Conservation (phyloP, 2,329 filamentous ascomycete genomes). For the Magnaporthiopsis rhizophila region DNA sequence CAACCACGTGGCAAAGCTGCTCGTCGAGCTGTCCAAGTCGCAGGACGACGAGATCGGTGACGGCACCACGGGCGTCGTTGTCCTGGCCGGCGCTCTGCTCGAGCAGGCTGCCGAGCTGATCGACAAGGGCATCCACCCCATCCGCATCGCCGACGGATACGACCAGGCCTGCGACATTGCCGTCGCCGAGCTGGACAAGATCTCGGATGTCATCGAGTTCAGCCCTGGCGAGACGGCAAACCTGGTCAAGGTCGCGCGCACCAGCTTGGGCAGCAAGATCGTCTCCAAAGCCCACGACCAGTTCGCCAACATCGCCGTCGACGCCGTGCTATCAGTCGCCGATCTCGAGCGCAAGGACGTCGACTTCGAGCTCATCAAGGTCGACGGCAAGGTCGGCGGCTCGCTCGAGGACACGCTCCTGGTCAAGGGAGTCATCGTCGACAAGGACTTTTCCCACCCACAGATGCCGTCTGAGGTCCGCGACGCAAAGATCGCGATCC, state of each 20-base stretch:
- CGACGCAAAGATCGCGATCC: conserved; percentile 94
- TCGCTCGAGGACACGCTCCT: conserved; percentile 87
- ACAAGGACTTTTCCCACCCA: conserved; percentile 99
- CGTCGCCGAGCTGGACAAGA: conserved; percentile 82
- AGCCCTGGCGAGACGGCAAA: conserved; percentile 72
- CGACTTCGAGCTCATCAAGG: conserved; percentile 98
- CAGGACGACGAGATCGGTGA: conserved; percentile 99
- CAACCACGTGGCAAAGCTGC: conserved; percentile 94
- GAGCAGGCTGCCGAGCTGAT: conserved; percentile 97
- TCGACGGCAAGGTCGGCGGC: conserved; percentile 95
- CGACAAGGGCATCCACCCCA: conserved; percentile 99
- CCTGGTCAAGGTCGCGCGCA: conserved; percentile 89
- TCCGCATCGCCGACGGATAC: conserved; percentile 96
- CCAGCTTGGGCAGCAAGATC: conserved; percentile 95
- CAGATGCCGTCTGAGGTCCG: conserved; percentile 96
- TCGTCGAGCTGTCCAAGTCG: conserved; percentile 95
- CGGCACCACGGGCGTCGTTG: conserved; percentile 94
- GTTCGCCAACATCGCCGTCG: conserved; percentile 93
- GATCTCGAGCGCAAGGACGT: conserved; percentile 95
- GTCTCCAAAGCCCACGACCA: conserved; percentile 98
- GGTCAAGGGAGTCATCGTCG: conserved; percentile 95
- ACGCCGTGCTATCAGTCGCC: conserved; percentile 92
- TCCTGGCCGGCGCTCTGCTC: conserved; percentile 85
- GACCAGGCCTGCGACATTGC: conserved; percentile 97
- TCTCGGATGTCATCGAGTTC: conserved; percentile 88